Base-by-base conservation (phyloP, 2,329 filamentous ascomycete genomes). In the Diplodia mutila region DNA sequence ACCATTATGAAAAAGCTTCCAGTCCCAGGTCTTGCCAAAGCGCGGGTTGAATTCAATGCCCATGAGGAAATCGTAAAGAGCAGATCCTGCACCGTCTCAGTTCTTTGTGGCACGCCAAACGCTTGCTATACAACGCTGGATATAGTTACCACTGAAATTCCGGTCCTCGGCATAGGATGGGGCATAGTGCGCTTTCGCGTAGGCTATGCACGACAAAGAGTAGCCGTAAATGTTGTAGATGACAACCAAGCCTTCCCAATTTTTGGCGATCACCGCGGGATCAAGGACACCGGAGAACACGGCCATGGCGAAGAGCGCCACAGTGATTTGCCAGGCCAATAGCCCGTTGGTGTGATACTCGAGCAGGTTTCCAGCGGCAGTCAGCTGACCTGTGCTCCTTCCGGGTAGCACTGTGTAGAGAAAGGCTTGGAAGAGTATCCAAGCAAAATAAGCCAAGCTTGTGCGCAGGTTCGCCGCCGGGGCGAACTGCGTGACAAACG, bases 31-130 rank as follows among this genome's bases (percentile, higher is more conserved):
- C 71, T 67, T 77, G 51, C 66, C 66, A 86, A 67, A 67, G 27
- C 66, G 66, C 29, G 66, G 66, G 14, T 67, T 67, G 71, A 88
- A 86, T 68, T 84, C 82, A 23, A 84, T 94, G 71, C 90, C 92
- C 91, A 97, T 94, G 67, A 90, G 80, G 76, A 81, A 80, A 72
- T 81, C 85, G 48, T 67, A 65, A 8, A 59, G 25, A 34, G 49
- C 57, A 16, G 66, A 67, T 34, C 66, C 66, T 67, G 12, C 9
- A 46, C 42, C n/a, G 3, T 16, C 29, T 66, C n/a, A 66, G 64
- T 27, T 32, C 2, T 49, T 27, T 49, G 37, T 1, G 5, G 21
- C 1, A 66, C n/a, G 12, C 21, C 5, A 42, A 5, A 46, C 3
- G 46, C 25, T 39, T 21, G 29, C 23, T 25, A 4, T 23, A 4